Conservation (phyloP, 805 yeast genomes). For the Torulaspora microellipsoides region DNA sequence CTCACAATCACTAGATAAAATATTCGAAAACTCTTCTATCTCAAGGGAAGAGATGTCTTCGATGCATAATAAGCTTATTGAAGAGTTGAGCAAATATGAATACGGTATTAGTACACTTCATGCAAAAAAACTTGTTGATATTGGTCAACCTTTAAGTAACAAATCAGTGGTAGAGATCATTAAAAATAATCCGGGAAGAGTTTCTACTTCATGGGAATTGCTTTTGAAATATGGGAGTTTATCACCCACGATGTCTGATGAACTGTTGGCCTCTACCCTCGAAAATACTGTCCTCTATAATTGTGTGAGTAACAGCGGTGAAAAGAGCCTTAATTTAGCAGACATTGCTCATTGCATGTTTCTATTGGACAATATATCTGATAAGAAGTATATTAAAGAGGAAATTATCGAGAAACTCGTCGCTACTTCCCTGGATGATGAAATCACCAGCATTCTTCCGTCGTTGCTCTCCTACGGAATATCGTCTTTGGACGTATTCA, state of each 20-base stretch:
- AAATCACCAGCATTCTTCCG: constrained; percentile 14
- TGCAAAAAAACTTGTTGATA: constrained; percentile 23
- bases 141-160: constrained; percentile 20
- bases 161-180: constrained; percentile 35
- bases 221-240: constrained; percentile 30
- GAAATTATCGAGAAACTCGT: constrained; percentile 15
- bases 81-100: constrained; percentile 29
- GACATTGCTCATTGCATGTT: constrained; percentile 26
- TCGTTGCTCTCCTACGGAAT: constrained; percentile 9
- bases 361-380: constrained; percentile 20
- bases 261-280: constrained; percentile 30
- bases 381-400: constrained; percentile 5
- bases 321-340: constrained; percentile 13
- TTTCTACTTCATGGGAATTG: constrained; percentile 45
- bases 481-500: constrained; percentile 9
- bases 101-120: constrained; percentile 33
- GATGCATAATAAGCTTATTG: constrained; percentile 30
- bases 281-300: constrained; percentile 40
- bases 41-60: constrained; percentile 11
- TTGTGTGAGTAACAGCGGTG: constrained; percentile 34
- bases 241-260: constrained; percentile 19
- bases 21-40: constrained; percentile 9
- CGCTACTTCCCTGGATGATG: constrained; percentile 12
- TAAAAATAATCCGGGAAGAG: constrained; percentile 50
- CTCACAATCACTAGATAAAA: constrained; percentile 15